phyloP scores from a whole-genome alignment of 306 rosid species.

The Prunus kanzakura region DNA sequence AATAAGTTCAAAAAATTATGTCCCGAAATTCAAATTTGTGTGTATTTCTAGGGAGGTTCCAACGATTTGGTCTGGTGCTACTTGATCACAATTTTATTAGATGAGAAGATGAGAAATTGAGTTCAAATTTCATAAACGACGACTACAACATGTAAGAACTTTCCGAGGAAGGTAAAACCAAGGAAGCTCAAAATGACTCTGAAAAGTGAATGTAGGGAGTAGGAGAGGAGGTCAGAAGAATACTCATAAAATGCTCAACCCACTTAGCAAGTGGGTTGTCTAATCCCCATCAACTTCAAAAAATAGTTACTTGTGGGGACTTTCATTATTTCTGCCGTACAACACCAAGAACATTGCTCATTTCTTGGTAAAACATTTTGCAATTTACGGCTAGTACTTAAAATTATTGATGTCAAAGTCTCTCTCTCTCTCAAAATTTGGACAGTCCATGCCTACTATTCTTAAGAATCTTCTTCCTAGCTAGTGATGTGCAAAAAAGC shows the following conservation, averaged over 20 bases:
- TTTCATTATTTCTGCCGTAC: background rate
- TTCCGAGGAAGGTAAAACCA: background rate
- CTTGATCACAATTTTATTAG: too few species aligned
- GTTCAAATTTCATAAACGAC: too few species aligned
- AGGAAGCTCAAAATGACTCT: background rate
- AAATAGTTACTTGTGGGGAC: background rate
- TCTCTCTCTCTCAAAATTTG: background rate
- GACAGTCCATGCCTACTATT: conserved; percentile 22
- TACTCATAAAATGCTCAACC: conserved; percentile 23
- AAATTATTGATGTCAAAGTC: too few species aligned
- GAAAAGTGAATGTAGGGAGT: background rate
- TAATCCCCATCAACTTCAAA: conserved; percentile 11
- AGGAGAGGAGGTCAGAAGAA: background rate
- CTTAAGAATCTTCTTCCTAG: conserved; percentile 38
- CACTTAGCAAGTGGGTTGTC: conserved; percentile 35
- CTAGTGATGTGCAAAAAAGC: conserved; percentile 23
- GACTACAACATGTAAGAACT: background rate
- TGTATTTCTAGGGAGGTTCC: too few species aligned
- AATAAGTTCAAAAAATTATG: background rate
- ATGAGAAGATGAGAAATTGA: too few species aligned
- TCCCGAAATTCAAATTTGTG: too few species aligned
- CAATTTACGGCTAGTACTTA: background rate
- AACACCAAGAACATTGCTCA: background rate
- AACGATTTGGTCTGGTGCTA: too few species aligned
- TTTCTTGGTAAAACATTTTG: background rate